Base-by-base conservation (phyloP, 1,284 basidiomycete genomes). In the Ustilago loliicola region DNA sequence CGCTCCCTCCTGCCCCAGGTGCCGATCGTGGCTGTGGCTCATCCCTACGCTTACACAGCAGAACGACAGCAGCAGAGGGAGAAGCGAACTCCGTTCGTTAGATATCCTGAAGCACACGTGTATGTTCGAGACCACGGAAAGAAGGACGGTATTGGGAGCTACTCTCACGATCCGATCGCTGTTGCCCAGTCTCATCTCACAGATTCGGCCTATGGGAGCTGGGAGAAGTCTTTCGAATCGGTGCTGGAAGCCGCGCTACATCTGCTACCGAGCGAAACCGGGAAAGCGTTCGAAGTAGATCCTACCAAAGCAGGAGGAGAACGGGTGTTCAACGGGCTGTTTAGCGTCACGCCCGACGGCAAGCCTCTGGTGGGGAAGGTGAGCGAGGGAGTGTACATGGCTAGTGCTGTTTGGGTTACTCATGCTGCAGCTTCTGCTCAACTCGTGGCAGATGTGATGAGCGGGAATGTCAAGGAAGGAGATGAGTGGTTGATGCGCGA, bases 301-400 rank as follows among this genome's bases (percentile, higher is more conserved):
- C 64, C 64, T 3, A 1, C 6, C 13, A 21, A 29, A 2, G 65
- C 23, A 19, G 65, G 58, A 0, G 23, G 27, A 1, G 58, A 51
- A 10, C 30, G 58, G 2, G 53, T 56, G 23, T 66, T 61, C 27
- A 66, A 61, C 25, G 65, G 58, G 23, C 25, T 66, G 10, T 66
- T 61, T 34, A 66, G 65, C 34, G 65, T 66, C 45, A 66, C 65
- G 8, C 65, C 58, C 9, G 65, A 61, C 23, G 65, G 58, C 15
- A 50, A 38, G 58, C 65, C 65, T 19, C 8, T 66, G 19, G 45
- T 60, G 1, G 45, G 58, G 11, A 38, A 51, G 23, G 36, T 61
- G 17, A 27, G 27, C 8, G 48, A 60, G 21, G 42, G 50, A 25
- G 32, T 66, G 19, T 66, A 32, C 11, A 57, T 66, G 4, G 58